Evolutionary conservation across 2,329 filamentous ascomycete species (phyloP), one percentile per base, ranked within the genome.

Genomic region (Aspergillus caelatus): DNA sequence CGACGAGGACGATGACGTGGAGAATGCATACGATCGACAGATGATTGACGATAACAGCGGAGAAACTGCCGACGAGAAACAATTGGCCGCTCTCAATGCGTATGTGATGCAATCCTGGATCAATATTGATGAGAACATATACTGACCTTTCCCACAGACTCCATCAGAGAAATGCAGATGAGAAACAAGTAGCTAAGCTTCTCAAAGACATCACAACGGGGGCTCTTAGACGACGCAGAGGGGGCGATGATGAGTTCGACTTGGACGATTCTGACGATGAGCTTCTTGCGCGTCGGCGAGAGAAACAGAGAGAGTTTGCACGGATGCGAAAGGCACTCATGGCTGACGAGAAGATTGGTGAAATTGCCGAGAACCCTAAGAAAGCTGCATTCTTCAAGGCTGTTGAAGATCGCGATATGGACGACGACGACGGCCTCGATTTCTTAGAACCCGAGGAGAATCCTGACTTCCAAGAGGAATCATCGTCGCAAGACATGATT

Each of bases 151-250:
- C 59, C 59, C 53, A 62, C 65, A 94, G 91, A 36, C 90, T 96
- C 69, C 91, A 91, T 58, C 89, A 94, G 71, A 89, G 93, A 65
- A 88, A 85, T 43, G 87, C 87, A 43, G 93, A 98, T 71, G 93
- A 96, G 76, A 93, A 94, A 71, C 88, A 92, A 68, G 90, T 97
- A 16, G 91, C 94, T 71, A 95, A 95, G 80, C 86, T 99, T 58
- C 93, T 95, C 84, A 94, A 92, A 70, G 94, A 98, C 74, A 90
- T 99, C 71, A 95, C 92, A 5, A 96, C 91, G 14, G 95, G 95
- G 57, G 90, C 89, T 77, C 85, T 99, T 57, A 90, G 94, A 12
- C 90, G 92, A 65, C 94, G 96, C 75, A 89, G 91, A 52, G 85
- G 83, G 23, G 87, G 74, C 11, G 91, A 90, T 66, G 85, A 91